Evolutionary conservation across 2,329 filamentous ascomycete species (phyloP), one percentile per base, ranked within the genome.

Genomic region (Ramularia endophylla): DNA sequence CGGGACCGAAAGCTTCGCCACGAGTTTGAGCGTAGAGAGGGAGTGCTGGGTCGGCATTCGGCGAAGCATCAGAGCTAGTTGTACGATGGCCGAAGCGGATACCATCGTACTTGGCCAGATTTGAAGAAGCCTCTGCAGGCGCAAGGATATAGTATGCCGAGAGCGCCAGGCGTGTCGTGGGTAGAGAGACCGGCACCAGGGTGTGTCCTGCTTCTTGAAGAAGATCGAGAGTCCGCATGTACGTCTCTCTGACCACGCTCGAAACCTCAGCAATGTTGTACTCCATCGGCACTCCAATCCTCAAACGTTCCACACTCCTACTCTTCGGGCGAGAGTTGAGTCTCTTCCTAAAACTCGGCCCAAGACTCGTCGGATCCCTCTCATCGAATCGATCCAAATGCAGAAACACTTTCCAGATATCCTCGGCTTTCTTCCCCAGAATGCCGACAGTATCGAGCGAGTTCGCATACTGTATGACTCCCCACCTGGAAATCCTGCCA

Each of bases 81-180:
- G 60, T 67, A 20, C 80, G 74, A 15, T 71, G 72, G 1, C 92
- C 92, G 64, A 94, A 98, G 8, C 92, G 83, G n/a, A 97, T 80
- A 15, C 92, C 92, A 56, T 98, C 94, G 63, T 95, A 98, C 62
- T 94, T 95, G 43, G 92, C 87, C 2, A 98, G 77, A 57, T 98
- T 98, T 12, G 90, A 97, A 1, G 87, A 87, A 3, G 92, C 92
- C 66, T 98, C 92, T 12, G 92, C 90, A 0, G 92, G 87, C 1
- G 92, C 94, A 41, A 98, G 80, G 42, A 98, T 78, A 64, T 98
- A 98, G 69, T 98, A 98, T 25, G 92, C 85, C 15, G 88, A 86
- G 1, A 98, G 77, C 0, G 92, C 90, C 52, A 86, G 81, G 48
- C 80, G 83, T 1, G 90, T 98, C 1, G 82, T 79, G 0, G 90